These are phyloP conservation scores for Phaeosphaeria sp. DNA, from an alignment of 2,329 filamentous ascomycete genomes.

Conservation along the genomic window DNA sequence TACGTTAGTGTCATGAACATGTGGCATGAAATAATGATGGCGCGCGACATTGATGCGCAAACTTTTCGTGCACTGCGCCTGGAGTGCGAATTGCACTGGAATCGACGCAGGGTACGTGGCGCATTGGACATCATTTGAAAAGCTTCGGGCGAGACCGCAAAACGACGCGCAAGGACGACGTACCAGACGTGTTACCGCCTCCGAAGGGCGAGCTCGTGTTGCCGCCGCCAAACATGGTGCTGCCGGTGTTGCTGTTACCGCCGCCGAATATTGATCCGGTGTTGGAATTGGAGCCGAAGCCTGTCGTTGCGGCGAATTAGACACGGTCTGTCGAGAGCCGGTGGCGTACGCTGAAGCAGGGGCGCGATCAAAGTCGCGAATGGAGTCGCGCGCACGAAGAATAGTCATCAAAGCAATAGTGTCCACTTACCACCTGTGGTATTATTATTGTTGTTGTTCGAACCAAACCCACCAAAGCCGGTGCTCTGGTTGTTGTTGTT, in stretches of 20 bases:
- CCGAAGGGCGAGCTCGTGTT: slow-evolving; percentile 42
- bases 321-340: slow-evolving; percentile 38
- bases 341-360: slow-evolving; percentile 35
- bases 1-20: slow-evolving; percentile 26
- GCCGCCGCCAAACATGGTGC: slow-evolving; percentile 40
- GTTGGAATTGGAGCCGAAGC: slow-evolving; percentile 48
- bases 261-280: slow-evolving; percentile 47
- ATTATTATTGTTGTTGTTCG: slow-evolving; percentile 36
- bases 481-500: slow-evolving; percentile 39
- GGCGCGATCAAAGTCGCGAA: slow-evolving; percentile 22
- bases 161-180: slow-evolving; percentile 36
- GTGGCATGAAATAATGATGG: slow-evolving; percentile 4
- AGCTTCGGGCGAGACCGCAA: slow-evolving; percentile 28
- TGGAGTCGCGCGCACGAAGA: slow-evolving; percentile 30
- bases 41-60: neutral
- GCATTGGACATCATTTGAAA: neutral
- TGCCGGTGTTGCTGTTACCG: slow-evolving; percentile 37
- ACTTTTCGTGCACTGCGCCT: neutral
- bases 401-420: slow-evolving; percentile 22
- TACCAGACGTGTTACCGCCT: slow-evolving; percentile 45
- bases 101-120: neutral
- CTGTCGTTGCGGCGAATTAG: slow-evolving; percentile 51
- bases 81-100: neutral
- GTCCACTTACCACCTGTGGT: slow-evolving; percentile 60
- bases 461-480: slow-evolving; percentile 53